phyloP scores from a whole-genome alignment of 305 asterid species.

The Fraxinus dipetala region DNA sequence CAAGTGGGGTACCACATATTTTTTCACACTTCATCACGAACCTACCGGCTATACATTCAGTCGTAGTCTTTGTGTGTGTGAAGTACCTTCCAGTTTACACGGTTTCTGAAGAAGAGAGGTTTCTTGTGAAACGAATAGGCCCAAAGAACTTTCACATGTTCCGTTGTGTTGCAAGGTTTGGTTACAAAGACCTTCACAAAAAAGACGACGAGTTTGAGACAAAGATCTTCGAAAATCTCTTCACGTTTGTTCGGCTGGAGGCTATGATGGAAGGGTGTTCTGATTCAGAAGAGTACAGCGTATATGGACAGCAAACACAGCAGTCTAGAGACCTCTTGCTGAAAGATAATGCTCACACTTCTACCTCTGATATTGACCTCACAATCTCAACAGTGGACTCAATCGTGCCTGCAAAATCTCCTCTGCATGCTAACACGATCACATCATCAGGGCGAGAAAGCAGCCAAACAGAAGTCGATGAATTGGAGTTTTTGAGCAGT shows the following conservation, averaged over 20 bases:
- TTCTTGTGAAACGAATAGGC: slow-evolving; percentile 82
- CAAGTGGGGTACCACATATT: slow-evolving; percentile 89
- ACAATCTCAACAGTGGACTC: slow-evolving; percentile 64
- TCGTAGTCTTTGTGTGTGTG: slow-evolving; percentile 81
- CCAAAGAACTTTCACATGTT: slow-evolving; percentile 91
- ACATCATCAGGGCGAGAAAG: slow-evolving; percentile 55
- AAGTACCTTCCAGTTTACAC: slow-evolving; percentile 94
- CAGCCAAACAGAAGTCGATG: slow-evolving; percentile 64
- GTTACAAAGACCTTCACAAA: slow-evolving; percentile 87
- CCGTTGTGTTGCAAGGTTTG: slow-evolving; percentile 92
- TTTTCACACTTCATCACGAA: slow-evolving; percentile 96
- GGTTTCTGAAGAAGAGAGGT: slow-evolving; percentile 84
- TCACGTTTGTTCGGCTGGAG: slow-evolving; percentile 79
- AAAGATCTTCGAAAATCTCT: slow-evolving; percentile 65
- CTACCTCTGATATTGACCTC: slow-evolving; percentile 37
- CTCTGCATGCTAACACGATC: slow-evolving; percentile 31
- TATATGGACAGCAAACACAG: slow-evolving; percentile 69
- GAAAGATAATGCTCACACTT: slow-evolving; percentile 38
- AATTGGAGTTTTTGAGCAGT: slow-evolving; percentile 64
- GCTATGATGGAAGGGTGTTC: slow-evolving; percentile 95
- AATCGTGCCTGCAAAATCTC: slow-evolving; percentile 56
- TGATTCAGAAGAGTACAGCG: slow-evolving; percentile 79
- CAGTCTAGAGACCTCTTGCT: slow-evolving; percentile 43
- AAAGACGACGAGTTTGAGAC: slow-evolving; percentile 87
- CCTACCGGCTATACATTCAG: slow-evolving; percentile 83